Percentiles rank a stretch among this genome's conserved stretches.
These are phyloP conservation scores for Letharia lupina DNA, from an alignment of 495 filamentous ascomycete species.

Conservation along the genomic window DNA sequence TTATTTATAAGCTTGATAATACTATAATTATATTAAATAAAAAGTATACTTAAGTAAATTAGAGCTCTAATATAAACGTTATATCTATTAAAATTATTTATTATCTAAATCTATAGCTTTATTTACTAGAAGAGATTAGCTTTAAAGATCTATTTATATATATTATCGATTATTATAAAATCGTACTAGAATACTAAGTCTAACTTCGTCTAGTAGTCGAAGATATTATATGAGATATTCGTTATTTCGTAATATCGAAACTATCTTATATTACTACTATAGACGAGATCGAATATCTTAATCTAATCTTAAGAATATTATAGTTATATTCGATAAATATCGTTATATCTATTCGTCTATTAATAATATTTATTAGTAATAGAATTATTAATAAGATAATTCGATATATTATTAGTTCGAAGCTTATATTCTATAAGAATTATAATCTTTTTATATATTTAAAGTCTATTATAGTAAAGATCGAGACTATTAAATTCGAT, in stretches of 20 bases:
- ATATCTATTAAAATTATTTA: neutral
- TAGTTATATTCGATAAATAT: no score
- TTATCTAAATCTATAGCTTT: neutral
- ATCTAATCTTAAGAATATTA: neutral
- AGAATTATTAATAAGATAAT: no score
- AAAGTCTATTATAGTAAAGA: no score
- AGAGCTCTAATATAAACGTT: neutral
- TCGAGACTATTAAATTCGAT: no score
- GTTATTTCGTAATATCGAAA: neutral
- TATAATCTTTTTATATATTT: no score
- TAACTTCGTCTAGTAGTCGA: fast-evolving
- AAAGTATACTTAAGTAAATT: neutral
- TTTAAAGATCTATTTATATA: neutral
- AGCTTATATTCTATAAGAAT: no score
- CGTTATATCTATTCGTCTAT: no score
- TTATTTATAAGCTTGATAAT: neutral
- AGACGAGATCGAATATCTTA: neutral
- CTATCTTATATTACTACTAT: no score
- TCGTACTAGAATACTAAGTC: neutral
- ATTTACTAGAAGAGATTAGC: neutral
- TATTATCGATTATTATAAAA: neutral
- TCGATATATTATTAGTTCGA: no score
- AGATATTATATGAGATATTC: neutral
- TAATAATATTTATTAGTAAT: no score
- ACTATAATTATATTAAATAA: no score